Evolutionary conservation across 257 asterid genomes (phyloP).

Genomic region (Capsicum chinense): DNA sequence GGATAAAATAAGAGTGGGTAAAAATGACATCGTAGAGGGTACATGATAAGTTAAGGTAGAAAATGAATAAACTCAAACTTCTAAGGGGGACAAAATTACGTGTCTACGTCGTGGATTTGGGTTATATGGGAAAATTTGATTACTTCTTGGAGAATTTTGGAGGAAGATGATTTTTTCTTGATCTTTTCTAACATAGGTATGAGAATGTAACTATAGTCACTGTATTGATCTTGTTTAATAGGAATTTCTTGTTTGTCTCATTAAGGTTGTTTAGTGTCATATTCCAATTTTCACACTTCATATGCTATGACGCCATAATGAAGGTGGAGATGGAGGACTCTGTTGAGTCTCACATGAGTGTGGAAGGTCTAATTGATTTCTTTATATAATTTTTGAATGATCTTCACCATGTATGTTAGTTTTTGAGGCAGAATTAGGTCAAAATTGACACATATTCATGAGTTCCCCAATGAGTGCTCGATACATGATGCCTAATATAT

Average conservation of each 20-base stretch:
- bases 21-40: too few species aligned
- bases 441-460: background rate
- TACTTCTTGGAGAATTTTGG: background rate
- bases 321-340: background rate
- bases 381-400: background rate
- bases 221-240: background rate
- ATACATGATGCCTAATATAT: too few species aligned
- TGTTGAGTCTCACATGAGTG: background rate
- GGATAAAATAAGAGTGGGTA: too few species aligned
- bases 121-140: background rate
- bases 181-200: background rate
- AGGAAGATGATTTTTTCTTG: background rate
- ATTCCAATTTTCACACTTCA: background rate
- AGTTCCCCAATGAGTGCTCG: background rate
- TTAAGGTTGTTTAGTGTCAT: background rate
- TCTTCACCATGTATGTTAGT: background rate
- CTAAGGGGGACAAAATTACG: too few species aligned
- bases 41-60: too few species aligned
- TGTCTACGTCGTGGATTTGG: too few species aligned
- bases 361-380: background rate
- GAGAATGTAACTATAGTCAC: background rate
- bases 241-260: background rate
- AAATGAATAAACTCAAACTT: too few species aligned
- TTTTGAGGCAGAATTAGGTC: background rate
- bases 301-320: background rate